Evolutionary conservation across 176 grass and related monocot species (phyloP).

Genomic region (Oryza meyeriana): DNA sequence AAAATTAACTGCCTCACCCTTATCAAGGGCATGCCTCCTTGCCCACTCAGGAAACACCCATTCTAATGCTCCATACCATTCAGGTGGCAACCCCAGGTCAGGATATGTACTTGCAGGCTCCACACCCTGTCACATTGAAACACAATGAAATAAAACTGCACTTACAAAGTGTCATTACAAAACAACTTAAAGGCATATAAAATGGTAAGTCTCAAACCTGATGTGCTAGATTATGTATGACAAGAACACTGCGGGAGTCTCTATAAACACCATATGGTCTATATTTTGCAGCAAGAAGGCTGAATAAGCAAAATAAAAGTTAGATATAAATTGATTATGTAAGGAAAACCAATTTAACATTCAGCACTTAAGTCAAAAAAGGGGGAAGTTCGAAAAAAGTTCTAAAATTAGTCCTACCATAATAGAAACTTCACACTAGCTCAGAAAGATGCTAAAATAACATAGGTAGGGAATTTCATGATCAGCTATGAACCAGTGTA

Average conservation of each 20-base stretch:
- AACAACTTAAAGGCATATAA: neutral
- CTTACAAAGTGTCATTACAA: constrained; percentile 7
- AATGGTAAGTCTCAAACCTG: constrained; percentile 56
- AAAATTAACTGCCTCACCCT: constrained; percentile 92
- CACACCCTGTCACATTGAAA: constrained; percentile 61
- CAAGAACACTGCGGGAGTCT: constrained; percentile 78
- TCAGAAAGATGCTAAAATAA: constrained; percentile 3
- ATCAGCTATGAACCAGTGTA: neutral
- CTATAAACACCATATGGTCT: constrained; percentile 91
- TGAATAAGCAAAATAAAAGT: constrained; percentile 34
- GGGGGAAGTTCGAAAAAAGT: neutral
- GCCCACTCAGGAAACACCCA: constrained; percentile 97
- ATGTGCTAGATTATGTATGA: constrained; percentile 97
- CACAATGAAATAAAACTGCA: constrained; percentile 2
- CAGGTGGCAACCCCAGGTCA: constrained; percentile 69
- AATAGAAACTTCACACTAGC: neutral
- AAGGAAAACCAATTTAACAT: constrained; percentile 30
- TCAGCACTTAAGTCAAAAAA: neutral
- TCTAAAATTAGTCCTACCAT: neutral
- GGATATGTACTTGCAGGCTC: constrained; percentile 86
- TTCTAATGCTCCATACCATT: constrained; percentile 96
- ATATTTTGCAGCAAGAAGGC: constrained; percentile 90
- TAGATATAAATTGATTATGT: constrained; percentile 1
- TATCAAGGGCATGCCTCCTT: constrained; percentile 88
- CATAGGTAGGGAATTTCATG: neutral